Conservation (phyloP, 2,329 filamentous ascomycete species). For the Lachnellula occidentalis region DNA sequence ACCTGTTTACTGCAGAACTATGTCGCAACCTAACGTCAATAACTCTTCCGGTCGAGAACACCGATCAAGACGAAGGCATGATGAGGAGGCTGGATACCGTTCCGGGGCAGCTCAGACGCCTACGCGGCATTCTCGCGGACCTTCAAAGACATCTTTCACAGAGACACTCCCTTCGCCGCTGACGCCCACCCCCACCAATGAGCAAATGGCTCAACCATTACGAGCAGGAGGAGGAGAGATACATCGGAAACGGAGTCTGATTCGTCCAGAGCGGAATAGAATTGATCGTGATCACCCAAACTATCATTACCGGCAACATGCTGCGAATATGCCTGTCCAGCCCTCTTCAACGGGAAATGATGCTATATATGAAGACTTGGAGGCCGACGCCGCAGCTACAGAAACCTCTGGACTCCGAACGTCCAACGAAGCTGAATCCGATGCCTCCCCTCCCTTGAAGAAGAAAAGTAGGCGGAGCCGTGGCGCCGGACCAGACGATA, state of each 20-base stretch:
- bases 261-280: slow-evolving; percentile 81
- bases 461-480: slow-evolving; percentile 19
- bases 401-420: slow-evolving; percentile 28
- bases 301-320: slow-evolving; percentile 93
- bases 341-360: slow-evolving; percentile 93
- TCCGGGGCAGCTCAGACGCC: slow-evolving; percentile 15
- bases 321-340: slow-evolving; percentile 82
- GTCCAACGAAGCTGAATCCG: slow-evolving; percentile 28
- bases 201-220: slow-evolving; percentile 33
- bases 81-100: slow-evolving; percentile 59
- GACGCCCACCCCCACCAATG: slow-evolving; percentile 44
- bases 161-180: slow-evolving; percentile 49
- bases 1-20: slow-evolving; percentile 29
- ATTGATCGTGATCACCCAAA: slow-evolving; percentile 87
- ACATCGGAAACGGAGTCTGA: slow-evolving; percentile 76
- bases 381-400: slow-evolving; percentile 38
- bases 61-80: slow-evolving; percentile 51
- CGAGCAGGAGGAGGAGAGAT: slow-evolving; percentile 31
- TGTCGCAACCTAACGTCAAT: slow-evolving; percentile 47
- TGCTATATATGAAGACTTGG: slow-evolving; percentile 74
- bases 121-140: slow-evolving; percentile 45
- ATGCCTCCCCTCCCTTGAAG: slow-evolving; percentile 22
- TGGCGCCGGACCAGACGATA: slow-evolving; percentile 22
- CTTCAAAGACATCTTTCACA: slow-evolving; percentile 52
- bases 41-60: slow-evolving; percentile 52